Conservation (phyloP, 805 yeast genomes). For the Groenewaldozyma salmanticensis region DNA sequence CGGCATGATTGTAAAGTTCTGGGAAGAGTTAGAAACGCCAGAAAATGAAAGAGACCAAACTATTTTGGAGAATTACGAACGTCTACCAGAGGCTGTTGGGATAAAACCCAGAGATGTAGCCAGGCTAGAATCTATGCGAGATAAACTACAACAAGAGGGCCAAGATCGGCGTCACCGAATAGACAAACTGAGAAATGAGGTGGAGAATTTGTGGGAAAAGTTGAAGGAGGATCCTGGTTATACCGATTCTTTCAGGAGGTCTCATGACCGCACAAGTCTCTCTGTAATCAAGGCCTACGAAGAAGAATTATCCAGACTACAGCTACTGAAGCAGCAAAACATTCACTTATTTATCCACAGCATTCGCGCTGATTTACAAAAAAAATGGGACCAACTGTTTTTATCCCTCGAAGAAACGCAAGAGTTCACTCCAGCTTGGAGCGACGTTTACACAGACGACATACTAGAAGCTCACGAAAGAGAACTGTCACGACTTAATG, state of each 20-base stretch:
- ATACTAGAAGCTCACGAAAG: constrained; percentile 54
- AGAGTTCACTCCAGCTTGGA: constrained; percentile 36
- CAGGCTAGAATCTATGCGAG: constrained; percentile 11
- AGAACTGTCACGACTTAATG: constrained; percentile 46
- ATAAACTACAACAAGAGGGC: constrained; percentile 28
- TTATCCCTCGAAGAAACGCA: constrained; percentile 43
- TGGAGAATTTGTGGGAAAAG: constrained; percentile 47
- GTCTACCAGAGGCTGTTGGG: constrained; percentile 20
- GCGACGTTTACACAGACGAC: constrained; percentile 45
- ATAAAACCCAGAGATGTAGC: constrained; percentile 24
- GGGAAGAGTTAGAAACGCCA: constrained; percentile 26
- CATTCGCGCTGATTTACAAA: constrained; percentile 48
- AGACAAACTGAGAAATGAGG: constrained; percentile 28
- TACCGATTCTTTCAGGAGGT: constrained; percentile 31
- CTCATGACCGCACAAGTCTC: constrained; percentile 40
- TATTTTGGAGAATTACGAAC: constrained; percentile 16
- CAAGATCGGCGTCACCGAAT: constrained; percentile 26
- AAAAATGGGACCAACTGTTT: constrained; percentile 53
- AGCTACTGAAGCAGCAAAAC: constrained; percentile 48
- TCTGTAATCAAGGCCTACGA: constrained; percentile 41
- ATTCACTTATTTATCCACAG: constrained; percentile 61
- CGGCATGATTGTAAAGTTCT: constrained; percentile 20
- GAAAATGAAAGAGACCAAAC: constrained; percentile 21
- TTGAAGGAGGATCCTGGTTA: constrained; percentile 39
- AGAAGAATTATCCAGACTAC: constrained; percentile 47